These are phyloP conservation scores for Irpex rosettiformis DNA, from an alignment of 1,284 basidiomycete species.

Conservation along the genomic window DNA sequence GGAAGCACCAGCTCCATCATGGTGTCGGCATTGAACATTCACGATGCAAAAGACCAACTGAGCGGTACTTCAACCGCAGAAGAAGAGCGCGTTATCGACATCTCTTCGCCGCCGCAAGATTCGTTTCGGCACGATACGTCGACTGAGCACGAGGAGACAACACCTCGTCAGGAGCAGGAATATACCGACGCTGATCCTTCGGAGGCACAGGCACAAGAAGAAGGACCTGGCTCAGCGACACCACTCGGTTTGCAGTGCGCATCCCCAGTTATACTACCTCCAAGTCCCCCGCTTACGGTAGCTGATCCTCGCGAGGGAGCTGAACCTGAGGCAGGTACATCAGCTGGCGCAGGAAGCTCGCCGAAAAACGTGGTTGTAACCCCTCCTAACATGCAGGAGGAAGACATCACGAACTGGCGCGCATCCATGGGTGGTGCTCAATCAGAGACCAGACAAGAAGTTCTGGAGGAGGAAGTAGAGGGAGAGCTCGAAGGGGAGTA, in stretches of 20 bases:
- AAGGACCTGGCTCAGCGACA: background rate
- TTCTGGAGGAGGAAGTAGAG: constrained; percentile 12
- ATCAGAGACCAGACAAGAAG: constrained; percentile 7
- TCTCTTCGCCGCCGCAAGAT: constrained; percentile 3
- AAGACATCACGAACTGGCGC: constrained; percentile 26
- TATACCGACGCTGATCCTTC: background rate
- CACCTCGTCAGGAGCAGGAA: background rate
- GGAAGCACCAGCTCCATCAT: constrained; percentile 9
- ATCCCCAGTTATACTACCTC: constrained; percentile 15
- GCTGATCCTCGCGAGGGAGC: constrained; percentile 10
- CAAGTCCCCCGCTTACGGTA: constrained; percentile 22
- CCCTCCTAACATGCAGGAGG: constrained; percentile 22
- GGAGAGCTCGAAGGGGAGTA: constrained; percentile 11
- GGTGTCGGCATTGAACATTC: constrained; percentile 2
- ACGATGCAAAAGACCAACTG: background rate
- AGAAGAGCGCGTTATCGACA: background rate
- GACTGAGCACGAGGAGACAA: background rate
- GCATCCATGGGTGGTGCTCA: constrained; percentile 14
- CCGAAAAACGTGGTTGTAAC: constrained; percentile 1
- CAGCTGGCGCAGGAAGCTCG: constrained; percentile 12
- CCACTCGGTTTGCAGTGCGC: constrained; percentile 11
- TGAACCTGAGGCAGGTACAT: constrained; percentile 15
- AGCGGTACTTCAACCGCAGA: background rate
- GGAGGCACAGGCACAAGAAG: constrained; percentile 4
- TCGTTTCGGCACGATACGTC: background rate